Evolutionary conservation across 2,329 filamentous ascomycete genomes (phyloP), one percentile per base, ranked within the genome.

Genomic region (Dothideomycetidae sp.): DNA sequence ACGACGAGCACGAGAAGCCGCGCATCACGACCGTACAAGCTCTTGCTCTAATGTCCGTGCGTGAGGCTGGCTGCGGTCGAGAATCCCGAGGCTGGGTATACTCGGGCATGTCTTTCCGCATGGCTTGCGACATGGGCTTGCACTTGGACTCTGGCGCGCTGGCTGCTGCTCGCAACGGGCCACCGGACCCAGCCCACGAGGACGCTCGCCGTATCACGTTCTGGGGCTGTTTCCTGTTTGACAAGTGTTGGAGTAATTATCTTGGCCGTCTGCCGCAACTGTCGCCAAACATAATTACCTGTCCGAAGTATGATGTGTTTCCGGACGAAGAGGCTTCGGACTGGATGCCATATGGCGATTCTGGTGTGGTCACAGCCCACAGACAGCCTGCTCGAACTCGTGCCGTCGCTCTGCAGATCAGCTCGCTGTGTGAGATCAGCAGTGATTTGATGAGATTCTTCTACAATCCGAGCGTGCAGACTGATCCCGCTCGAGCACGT

Each of bases 201-300:
- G 90, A 98, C 59, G 86, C 85, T 2, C 70, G 90, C 28, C 71
- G 82, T 37, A 78, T 96, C 29, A 96, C 90, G 0, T 96, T 94
- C 53, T 96, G 90, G 90, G 90, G 90, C 5, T 94, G 86, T 55
- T 96, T 90, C 57, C 62, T 93, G n/a, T 93, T 96, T 55, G 90
- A 98, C 63, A 96, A 94, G 68, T 93, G 84, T 56, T 96, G 88
- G 86, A 94, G 86, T 33, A 96, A 96, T 55, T 96, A 96, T 49
- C 72, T 96, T 15, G 90, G 90, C 31, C 78, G 90, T 30, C 67
- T 94, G 44, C 90, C 90, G 7, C 90, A 94, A 55, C 64, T 96
- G 7, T 78, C 83, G 0, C 77, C 74, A 29, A 75, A 75, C 18
- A 81, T 81, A 5, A 81, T 84, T 49, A 93, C 79, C 21, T 82